A percentile compares a stretch with the other conserved stretches of the same genome.
phyloP scores from a whole-genome alignment of 805 yeast genomes.

The Cyberlindnera misumaiensis region DNA sequence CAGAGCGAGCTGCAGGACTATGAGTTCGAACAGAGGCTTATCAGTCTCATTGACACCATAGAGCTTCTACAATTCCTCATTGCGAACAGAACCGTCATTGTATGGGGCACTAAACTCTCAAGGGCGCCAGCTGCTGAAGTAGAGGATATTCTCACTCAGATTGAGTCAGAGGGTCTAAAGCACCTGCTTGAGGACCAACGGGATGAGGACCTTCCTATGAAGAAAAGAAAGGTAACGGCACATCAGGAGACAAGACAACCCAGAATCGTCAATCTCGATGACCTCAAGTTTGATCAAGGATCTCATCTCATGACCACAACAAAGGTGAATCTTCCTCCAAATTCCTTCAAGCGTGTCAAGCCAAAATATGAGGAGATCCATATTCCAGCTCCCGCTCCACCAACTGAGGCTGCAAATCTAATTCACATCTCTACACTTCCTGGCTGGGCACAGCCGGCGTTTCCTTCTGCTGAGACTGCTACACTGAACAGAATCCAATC shows the following conservation, averaged over 20 bases:
- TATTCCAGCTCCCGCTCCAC: conserved; percentile 76
- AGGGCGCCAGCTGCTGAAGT: conserved; percentile 32
- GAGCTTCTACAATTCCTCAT: conserved; percentile 43
- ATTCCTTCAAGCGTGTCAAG: conserved; percentile 71
- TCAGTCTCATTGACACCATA: conserved; percentile 45
- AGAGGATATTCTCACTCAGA: conserved; percentile 31
- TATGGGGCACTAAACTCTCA: conserved; percentile 47
- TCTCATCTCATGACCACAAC: conserved; percentile 58
- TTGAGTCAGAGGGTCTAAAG: conserved; percentile 37
- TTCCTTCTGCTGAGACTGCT: conserved; percentile 58
- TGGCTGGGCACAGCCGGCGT: conserved; percentile 73
- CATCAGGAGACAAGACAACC: conserved; percentile 32
- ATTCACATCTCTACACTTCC: conserved; percentile 64
- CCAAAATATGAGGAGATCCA: conserved; percentile 81
- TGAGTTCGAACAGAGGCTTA: conserved; percentile 47
- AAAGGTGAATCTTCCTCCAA: conserved; percentile 71
- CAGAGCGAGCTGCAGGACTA: conserved; percentile 29
- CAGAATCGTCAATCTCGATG: conserved; percentile 52
- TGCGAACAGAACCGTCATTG: conserved; percentile 43
- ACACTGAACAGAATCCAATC: conserved; percentile 81
- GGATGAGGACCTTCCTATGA: conserved; percentile 14
- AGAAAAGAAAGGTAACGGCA: conserved; percentile 21
- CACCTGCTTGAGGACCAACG: conserved; percentile 29
- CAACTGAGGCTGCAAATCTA: conserved; percentile 33
- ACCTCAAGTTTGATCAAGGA: conserved; percentile 65